phyloP scores from a whole-genome alignment of 2,329 filamentous ascomycete genomes.

The Penicillium crustosum region DNA sequence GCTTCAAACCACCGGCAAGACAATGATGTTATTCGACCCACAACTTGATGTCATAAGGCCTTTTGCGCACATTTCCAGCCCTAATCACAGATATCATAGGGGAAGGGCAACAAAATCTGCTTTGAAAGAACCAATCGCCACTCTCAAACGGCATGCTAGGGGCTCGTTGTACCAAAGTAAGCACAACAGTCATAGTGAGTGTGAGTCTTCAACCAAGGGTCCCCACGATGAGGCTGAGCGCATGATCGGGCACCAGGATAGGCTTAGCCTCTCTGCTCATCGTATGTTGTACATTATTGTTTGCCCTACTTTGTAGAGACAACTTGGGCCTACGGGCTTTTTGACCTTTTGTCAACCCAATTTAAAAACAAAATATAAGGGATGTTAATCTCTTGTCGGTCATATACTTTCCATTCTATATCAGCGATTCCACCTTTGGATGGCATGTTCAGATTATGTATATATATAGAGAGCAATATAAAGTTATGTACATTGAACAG shows the following conservation, averaged over 20 bases:
- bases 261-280: background rate
- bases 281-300: no score
- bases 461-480: background rate
- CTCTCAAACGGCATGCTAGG: no score
- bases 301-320: background rate
- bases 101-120: no score
- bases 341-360: background rate
- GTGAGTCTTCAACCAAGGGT: background rate
- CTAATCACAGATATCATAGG: conserved; percentile 5
- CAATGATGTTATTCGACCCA: conserved; percentile 6
- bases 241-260: conserved; percentile 6
- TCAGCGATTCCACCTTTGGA: background rate
- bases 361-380: background rate
- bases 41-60: conserved; percentile 11
- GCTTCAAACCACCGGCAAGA: background rate
- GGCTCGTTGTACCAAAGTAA: background rate
- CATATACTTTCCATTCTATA: background rate
- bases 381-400: background rate
- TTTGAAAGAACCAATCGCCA: background rate
- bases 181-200: conserved; percentile 2
- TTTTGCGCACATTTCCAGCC: background rate
- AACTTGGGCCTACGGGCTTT: no score
- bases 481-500: background rate
- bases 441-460: background rate
- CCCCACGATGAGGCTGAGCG: conserved; percentile 3